phyloP scores from a whole-genome alignment of 2,329 filamentous ascomycete genomes.

The Paraconiothyrium sp. region DNA sequence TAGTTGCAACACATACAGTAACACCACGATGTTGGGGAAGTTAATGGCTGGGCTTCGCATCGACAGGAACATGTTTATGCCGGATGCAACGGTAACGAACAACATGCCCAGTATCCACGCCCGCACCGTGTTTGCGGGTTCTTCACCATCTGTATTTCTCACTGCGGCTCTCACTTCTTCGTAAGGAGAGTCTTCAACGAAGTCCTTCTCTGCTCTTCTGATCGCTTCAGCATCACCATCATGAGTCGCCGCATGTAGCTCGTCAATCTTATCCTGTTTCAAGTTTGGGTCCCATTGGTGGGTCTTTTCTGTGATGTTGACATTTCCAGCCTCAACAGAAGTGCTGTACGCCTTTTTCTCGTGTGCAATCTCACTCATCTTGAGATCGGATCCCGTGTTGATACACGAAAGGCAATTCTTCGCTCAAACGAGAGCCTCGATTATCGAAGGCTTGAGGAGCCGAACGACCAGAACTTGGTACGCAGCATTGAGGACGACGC shows the following conservation, averaged over 20 bases:
- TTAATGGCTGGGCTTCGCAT: conserved; percentile 70
- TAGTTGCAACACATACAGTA: conserved; percentile 54
- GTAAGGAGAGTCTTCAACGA: conserved; percentile 31
- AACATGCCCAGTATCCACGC: conserved; percentile 58
- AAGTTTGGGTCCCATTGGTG: conserved; percentile 38
- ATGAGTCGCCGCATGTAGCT: conserved; percentile 26
- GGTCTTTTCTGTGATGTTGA: conserved; percentile 22
- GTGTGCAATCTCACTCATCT: conserved; percentile 10
- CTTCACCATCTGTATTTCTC: conserved; percentile 56
- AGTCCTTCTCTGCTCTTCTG: conserved; percentile 24
- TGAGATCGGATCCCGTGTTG: background rate
- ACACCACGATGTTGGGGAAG: conserved; percentile 68
- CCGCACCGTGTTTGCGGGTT: conserved; percentile 55
- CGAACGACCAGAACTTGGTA: background rate
- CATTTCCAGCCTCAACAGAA: conserved; percentile 14
- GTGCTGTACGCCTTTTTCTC: conserved; percentile 17
- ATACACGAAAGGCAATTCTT: background rate
- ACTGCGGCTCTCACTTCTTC: conserved; percentile 54
- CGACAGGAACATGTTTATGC: conserved; percentile 69
- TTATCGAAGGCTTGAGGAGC: background rate
- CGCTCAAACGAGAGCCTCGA: background rate
- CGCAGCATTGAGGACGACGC: background rate
- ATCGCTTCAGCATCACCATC: conserved; percentile 30
- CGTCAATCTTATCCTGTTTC: conserved; percentile 31
- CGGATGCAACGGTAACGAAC: conserved; percentile 56